Percentiles rank a stretch among this genome's conserved stretches.
Conservation (phyloP, 495 filamentous ascomycete genomes). For the Penicillium nucicola region DNA sequence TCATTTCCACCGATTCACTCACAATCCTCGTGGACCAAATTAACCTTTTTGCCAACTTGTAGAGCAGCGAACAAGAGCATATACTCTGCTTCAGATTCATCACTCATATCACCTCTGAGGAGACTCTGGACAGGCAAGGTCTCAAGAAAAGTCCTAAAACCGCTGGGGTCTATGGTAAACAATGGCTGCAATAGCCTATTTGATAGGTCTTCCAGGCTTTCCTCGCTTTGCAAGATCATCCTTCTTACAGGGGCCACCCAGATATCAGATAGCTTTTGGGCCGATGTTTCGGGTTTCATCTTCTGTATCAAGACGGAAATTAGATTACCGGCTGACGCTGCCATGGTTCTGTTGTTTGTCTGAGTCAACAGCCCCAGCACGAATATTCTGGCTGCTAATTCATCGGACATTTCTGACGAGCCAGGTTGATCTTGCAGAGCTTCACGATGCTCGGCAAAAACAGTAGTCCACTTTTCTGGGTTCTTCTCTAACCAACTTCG, state of each 20-base stretch:
- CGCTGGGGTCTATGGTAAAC: conserved; percentile 55
- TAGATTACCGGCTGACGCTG: conserved; percentile 62
- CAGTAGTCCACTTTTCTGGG: conserved; percentile 25
- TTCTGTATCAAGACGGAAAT: conserved; percentile 56
- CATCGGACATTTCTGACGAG: conserved; percentile 8
- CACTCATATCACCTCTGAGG: conserved; percentile 37
- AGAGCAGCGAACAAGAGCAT: conserved; percentile 65
- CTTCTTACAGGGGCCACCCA: conserved; percentile 39
- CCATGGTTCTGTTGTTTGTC: conserved; percentile 51
- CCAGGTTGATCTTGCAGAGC: conserved; percentile 18
- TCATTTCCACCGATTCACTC: conserved; percentile 20
- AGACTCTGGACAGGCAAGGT: conserved; percentile 39
- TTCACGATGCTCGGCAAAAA: conserved; percentile 31
- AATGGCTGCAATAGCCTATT: conserved; percentile 71
- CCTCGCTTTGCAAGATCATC: conserved; percentile 42
- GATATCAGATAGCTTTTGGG: conserved; percentile 16
- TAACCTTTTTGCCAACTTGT: conserved; percentile 75
- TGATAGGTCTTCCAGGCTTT: conserved; percentile 62
- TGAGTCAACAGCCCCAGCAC: conserved; percentile 37
- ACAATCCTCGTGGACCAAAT: conserved; percentile 72
- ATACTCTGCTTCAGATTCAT: conserved; percentile 48
- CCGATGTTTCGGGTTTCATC: conserved; percentile 26
- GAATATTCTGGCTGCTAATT: conserved; percentile 29
- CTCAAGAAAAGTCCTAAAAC: conserved; percentile 56
- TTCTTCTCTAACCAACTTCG: conserved; percentile 33